Evolutionary conservation across 2,329 filamentous ascomycete genomes (phyloP), one percentile per base, ranked within the genome.

Genomic region (Mariannaea elegans): DNA sequence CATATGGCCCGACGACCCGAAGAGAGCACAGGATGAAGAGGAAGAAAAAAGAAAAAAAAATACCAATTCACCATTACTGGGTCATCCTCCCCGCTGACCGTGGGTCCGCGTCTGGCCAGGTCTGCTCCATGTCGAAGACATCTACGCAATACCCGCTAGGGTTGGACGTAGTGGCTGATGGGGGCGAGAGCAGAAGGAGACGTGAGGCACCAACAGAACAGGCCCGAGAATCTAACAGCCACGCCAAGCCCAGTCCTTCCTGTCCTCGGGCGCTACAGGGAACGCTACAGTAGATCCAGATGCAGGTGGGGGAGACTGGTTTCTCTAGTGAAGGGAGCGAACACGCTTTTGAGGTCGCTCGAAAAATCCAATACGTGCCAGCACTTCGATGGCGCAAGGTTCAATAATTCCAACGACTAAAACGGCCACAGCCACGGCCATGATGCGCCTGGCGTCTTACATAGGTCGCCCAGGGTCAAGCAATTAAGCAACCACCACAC

Each of bases 261-360:
- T 10, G 14, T 32, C 31, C 13, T 6, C 42, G 41, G 23, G 23
- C 32, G 51, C 51, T 47, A 46, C 45, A 41, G 32, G 23, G 38
- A 14, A 51, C 41, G 47, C 41, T 16, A 34, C 13, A 7, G 16
- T 23, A 59, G 66, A 70, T 65, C 56, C 60, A 61, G 62, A 67
- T 67, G 56, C 49, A 31, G 51, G 65, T 68, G 65, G 65, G 65
- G 51, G 45, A n/a, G 56, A 41, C 41, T 44, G 44, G 56, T 24
- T 41, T 47, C 12, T 9, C 21, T 18, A 21, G 24, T 36, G 21
- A 39, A 46, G 51, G 42, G 21, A 46, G 50, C 21, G 16, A 45
- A 13, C 21, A 27, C 5, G 24, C 24, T 6, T 5, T 27, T 9
- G 14, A 45, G 19, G 39, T 5, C 31, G 29, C 18, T 21, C 42